A percentile compares a stretch with the other conserved stretches of the same genome.
Evolutionary conservation across 768 basidiomycete species (phyloP).

Genomic region (Agaricus blazei): DNA sequence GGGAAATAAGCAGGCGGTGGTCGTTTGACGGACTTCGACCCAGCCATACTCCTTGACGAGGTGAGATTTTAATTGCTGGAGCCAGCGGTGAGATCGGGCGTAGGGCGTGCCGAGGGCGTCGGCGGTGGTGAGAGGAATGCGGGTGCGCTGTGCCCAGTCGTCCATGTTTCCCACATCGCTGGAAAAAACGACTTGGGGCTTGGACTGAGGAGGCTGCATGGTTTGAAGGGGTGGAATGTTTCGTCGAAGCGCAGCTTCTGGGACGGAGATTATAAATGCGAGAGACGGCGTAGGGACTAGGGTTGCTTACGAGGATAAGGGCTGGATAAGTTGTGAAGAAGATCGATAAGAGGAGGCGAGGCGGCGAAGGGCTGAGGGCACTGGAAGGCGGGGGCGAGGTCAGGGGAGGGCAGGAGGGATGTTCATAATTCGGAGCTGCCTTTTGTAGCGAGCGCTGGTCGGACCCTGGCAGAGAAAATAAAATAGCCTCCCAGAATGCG

Average conservation of each 20-base stretch:
- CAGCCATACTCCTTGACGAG: constrained; percentile 70
- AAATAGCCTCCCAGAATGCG: constrained; percentile 38
- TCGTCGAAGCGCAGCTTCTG: constrained; percentile 1
- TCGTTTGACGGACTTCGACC: constrained; percentile 58
- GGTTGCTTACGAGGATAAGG: constrained; percentile 9
- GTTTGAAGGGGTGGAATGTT: constrained; percentile 9
- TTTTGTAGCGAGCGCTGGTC: constrained; percentile 39
- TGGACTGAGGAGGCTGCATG: constrained; percentile 27
- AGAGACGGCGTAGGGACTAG: constrained; percentile 6
- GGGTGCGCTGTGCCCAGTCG: constrained; percentile 73
- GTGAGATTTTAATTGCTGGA: constrained; percentile 54
- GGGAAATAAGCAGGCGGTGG: constrained; percentile 69
- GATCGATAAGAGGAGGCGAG: constrained; percentile 21
- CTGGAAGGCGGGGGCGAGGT: constrained; percentile 21
- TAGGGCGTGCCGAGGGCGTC: constrained; percentile 79
- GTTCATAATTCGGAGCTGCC: constrained; percentile 24
- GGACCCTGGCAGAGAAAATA: constrained; percentile 48
- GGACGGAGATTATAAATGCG: constrained; percentile 10
- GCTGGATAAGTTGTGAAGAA: constrained; percentile 4
- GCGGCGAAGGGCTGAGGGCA: constrained; percentile 16
- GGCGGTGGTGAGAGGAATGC: constrained; percentile 78
- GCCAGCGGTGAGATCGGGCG: constrained; percentile 75
- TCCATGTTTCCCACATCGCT: constrained; percentile 80
- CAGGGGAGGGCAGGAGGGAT: constrained; percentile 20
- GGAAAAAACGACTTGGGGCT: constrained; percentile 67